Base-by-base conservation (phyloP, 1,139 yeast genomes). In the Debaryomycetaceae sp. region DNA sequence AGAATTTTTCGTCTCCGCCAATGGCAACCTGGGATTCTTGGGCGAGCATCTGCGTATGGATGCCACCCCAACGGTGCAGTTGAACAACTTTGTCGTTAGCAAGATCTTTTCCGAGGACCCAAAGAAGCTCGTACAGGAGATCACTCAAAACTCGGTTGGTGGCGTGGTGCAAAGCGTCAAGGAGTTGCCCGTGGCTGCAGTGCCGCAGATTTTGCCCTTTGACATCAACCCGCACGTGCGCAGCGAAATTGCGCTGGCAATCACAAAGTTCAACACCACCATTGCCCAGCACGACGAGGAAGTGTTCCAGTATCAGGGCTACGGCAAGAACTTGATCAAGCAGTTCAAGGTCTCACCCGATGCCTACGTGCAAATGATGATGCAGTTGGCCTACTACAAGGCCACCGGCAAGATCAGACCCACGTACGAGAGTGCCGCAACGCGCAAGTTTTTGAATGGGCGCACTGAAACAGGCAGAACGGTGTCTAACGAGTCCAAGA, bases 1-100 rank as follows among this genome's bases (percentile, higher is more conserved):
- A 43, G 94, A 91, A 64, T 82, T 85, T 54, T 75, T 88, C 43
- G 76, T 91, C 35, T 66, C 83, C 41, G 81, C 78, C 42, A 88
- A 86, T 56, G 96, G 95, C 40, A 71, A 78, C 44, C 84, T 96
- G 14, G 97, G 96, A 1, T 89, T 88, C 66, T 64, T 88, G 53
- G 97, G 95, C 40, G 98, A 91, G 63, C 98, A 91, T 65, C 86
- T 96, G 20, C 83, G 77, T 70, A 91, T 91, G 97, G 98, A 91
- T 58, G 98, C 97, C 41, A 86, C 96, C 14, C 96, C 96, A 49
- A 91, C 96, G 23, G 79, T 85, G 48, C 80, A 89, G 48, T 64
- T 91, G 62, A 89, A 89, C 60, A 89, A 86, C 60, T 79, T 71
- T 51, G 71, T 89, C 30, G 69, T 78, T 44, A 70, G 70, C 33